Evolutionary conservation across 129 eudicot genomes (phyloP).

Genomic region (Helianthus tuberosus): DNA sequence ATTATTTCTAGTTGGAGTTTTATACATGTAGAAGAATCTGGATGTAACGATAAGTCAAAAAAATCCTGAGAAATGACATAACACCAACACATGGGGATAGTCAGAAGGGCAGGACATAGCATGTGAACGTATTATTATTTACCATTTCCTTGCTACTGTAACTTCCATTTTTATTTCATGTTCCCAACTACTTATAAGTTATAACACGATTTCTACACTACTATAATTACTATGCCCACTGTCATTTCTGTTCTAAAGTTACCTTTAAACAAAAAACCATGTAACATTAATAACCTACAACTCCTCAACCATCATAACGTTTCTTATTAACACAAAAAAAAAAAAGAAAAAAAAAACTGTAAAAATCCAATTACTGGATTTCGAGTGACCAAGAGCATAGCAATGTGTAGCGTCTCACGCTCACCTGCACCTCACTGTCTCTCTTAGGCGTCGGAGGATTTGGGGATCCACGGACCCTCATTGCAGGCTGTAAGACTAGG

Average conservation of each 20-base stretch:
- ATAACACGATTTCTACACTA: neutral
- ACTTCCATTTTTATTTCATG: slow-evolving; percentile 5
- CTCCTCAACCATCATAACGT: neutral
- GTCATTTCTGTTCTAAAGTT: neutral
- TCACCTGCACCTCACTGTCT: no score
- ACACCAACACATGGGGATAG: slow-evolving; percentile 32
- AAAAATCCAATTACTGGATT: neutral
- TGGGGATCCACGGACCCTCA: no score
- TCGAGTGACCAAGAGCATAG: neutral
- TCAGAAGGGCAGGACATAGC: slow-evolving; percentile 19
- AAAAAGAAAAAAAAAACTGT: neutral
- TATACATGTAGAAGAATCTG: slow-evolving; percentile 3
- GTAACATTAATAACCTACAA: neutral
- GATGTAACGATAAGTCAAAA: neutral
- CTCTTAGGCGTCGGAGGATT: no score
- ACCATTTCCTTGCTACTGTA: slow-evolving; percentile 5
- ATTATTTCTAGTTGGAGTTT: neutral
- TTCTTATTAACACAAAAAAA: neutral
- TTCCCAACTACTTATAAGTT: neutral
- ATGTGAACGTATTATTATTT: neutral
- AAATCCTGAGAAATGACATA: slow-evolving; percentile 28
- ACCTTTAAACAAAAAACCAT: neutral
- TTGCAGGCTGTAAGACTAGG: no score
- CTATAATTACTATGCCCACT: neutral
- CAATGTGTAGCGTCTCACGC: no score